phyloP scores from a whole-genome alignment of 306 rosid species.

The Psophocarpus tetragonolobus region DNA sequence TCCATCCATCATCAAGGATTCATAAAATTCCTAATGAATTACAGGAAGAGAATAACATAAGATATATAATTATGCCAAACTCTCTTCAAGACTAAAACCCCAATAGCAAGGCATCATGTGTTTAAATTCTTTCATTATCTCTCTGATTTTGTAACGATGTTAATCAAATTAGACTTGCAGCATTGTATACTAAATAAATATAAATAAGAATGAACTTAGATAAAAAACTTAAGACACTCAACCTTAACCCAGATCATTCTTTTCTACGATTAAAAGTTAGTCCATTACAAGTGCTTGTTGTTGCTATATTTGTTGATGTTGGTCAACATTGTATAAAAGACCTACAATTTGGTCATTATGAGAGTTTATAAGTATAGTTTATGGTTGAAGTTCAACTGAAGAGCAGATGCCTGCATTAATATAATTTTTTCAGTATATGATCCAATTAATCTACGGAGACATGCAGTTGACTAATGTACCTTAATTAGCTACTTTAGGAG shows the following conservation, averaged over 20 bases:
- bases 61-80: too few relatives aligned
- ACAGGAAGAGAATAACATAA: too few relatives aligned
- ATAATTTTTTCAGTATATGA: neutral
- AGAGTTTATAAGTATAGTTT: neutral
- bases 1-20: too few relatives aligned
- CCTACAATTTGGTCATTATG: slow-evolving; percentile 14
- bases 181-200: neutral
- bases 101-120: neutral
- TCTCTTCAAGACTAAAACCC: too few relatives aligned
- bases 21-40: too few relatives aligned
- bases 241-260: neutral
- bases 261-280: neutral
- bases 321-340: slow-evolving; percentile 38
- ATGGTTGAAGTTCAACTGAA: neutral
- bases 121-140: slow-evolving; percentile 6
- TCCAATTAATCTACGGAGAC: neutral
- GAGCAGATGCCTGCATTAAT: neutral
- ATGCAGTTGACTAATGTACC: slow-evolving; percentile 5
- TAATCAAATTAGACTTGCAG: neutral
- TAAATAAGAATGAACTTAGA: neutral
- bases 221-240: neutral
- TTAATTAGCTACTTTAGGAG: neutral
- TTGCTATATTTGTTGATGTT: slow-evolving; percentile 33
- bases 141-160: neutral
- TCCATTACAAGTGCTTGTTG: slow-evolving; percentile 26